A percentile compares a stretch with the other conserved stretches of the same genome.
phyloP scores from a whole-genome alignment of 2,329 filamentous ascomycete genomes.

The Paecilomyces fulvus region DNA sequence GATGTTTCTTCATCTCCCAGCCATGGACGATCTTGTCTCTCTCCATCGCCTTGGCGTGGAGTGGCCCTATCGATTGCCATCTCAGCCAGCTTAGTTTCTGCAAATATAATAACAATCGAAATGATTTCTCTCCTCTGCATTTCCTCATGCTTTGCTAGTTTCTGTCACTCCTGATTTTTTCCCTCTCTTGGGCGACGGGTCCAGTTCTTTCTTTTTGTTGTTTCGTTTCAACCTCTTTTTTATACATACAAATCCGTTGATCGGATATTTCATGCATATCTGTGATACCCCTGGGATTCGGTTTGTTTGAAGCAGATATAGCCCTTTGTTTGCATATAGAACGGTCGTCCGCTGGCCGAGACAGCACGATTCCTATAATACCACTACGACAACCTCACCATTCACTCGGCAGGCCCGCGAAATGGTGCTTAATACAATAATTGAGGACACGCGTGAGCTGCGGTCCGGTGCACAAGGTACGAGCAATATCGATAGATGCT shows the following conservation, averaged over 20 bases:
- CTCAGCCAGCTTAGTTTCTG: neutral
- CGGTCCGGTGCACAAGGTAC: constrained; percentile 5
- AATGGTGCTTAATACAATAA: constrained; percentile 55
- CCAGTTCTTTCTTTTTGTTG: constrained; percentile 18
- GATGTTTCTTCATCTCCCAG: neutral
- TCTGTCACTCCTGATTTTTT: constrained; percentile 14
- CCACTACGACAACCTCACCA: constrained; percentile 43
- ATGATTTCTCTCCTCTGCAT: neutral
- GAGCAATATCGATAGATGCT: neutral
- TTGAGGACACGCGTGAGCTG: constrained; percentile 44
- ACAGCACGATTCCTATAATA: constrained; percentile 42
- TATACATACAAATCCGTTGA: constrained; percentile 36
- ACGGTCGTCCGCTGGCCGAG: constrained; percentile 11
- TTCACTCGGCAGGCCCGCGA: constrained; percentile 50
- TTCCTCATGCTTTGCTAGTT: neutral
- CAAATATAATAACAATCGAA: neutral
- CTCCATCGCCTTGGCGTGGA: neutral
- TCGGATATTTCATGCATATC: constrained; percentile 18
- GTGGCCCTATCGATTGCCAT: neutral
- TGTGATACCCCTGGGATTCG: constrained; percentile 5
- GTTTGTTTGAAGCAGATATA: constrained; percentile 1
- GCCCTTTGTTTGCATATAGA: neutral
- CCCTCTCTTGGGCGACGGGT: constrained; percentile 12
- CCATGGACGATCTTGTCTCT: neutral
- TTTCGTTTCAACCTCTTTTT: constrained; percentile 4